Percentiles rank a stretch among this genome's conserved stretches.
phyloP scores from a whole-genome alignment of 2,329 filamentous ascomycete genomes.

The Talaromyces sp. region DNA sequence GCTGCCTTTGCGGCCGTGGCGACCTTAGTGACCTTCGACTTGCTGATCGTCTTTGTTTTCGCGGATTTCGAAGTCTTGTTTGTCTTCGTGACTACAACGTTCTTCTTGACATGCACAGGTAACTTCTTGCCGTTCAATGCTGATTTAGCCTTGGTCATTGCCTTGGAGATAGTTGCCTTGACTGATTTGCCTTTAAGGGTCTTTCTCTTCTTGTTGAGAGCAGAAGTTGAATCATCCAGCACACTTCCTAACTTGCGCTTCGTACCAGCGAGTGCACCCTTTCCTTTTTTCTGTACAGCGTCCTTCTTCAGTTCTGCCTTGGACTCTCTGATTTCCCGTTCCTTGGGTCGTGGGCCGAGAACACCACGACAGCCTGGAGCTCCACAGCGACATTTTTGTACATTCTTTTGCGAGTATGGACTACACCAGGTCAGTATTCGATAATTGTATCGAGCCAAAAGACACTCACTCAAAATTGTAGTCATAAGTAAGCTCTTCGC shows the following conservation, averaged over 20 bases:
- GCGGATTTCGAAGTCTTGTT: slow-evolving; percentile 19
- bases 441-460: neutral
- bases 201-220: slow-evolving; percentile 33
- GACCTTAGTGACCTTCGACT: slow-evolving; percentile 24
- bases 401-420: slow-evolving; percentile 59
- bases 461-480: slow-evolving; percentile 64
- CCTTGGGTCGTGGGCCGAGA: slow-evolving; percentile 54
- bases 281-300: slow-evolving; percentile 16
- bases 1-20: slow-evolving; percentile 15
- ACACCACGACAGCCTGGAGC: slow-evolving; percentile 59
- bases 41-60: slow-evolving; percentile 20
- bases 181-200: slow-evolving; percentile 27
- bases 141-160: slow-evolving; percentile 24
- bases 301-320: slow-evolving; percentile 27
- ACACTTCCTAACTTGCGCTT: slow-evolving; percentile 34
- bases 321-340: slow-evolving; percentile 32
- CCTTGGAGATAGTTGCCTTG: slow-evolving; percentile 31
- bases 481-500: slow-evolving; percentile 95
- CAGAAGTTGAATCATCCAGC: slow-evolving; percentile 26
- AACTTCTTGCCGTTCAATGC: slow-evolving; percentile 15
- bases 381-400: slow-evolving; percentile 62
- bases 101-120: slow-evolving; percentile 20
- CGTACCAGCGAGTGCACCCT: slow-evolving; percentile 21
- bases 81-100: slow-evolving; percentile 21
- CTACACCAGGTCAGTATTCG: slow-evolving; percentile 29